Conservation (phyloP, 2,329 filamentous ascomycete species). For the Talaromyces sp. region DNA sequence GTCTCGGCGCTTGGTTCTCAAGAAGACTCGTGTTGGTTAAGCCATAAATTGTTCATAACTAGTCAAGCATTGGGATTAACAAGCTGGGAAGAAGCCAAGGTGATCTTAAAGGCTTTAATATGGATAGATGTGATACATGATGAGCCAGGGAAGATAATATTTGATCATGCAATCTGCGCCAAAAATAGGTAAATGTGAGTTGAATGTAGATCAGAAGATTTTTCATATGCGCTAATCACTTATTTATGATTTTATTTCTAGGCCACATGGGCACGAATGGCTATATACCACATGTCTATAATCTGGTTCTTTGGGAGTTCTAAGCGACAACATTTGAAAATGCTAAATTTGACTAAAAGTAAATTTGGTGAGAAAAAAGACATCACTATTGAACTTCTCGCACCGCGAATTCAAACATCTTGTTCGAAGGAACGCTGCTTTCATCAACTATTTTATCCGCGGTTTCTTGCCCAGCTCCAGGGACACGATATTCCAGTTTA, state of each 20-base stretch:
- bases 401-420: conserved; percentile 44
- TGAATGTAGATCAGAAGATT: too few relatives aligned
- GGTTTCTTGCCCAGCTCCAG: conserved; percentile 53
- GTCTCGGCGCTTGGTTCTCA: not conserved
- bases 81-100: not conserved
- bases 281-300: too few relatives aligned
- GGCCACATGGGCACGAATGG: too few relatives aligned
- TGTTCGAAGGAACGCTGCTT: conserved; percentile 47
- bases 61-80: not conserved
- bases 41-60: not conserved
- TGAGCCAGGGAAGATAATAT: not conserved
- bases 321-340: too few relatives aligned
- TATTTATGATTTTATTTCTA: too few relatives aligned
- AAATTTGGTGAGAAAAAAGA: too few relatives aligned
- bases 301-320: too few relatives aligned
- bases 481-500: conserved; percentile 55
- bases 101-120: not conserved
- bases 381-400: conserved; percentile 14
- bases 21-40: not conserved
- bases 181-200: too few relatives aligned
- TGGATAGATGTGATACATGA: not conserved
- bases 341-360: too few relatives aligned
- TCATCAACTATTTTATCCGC: conserved; percentile 48
- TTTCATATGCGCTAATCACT: too few relatives aligned
- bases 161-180: not conserved